Base-by-base conservation (phyloP, 768 basidiomycete genomes). In the Podaxis sp. region DNA sequence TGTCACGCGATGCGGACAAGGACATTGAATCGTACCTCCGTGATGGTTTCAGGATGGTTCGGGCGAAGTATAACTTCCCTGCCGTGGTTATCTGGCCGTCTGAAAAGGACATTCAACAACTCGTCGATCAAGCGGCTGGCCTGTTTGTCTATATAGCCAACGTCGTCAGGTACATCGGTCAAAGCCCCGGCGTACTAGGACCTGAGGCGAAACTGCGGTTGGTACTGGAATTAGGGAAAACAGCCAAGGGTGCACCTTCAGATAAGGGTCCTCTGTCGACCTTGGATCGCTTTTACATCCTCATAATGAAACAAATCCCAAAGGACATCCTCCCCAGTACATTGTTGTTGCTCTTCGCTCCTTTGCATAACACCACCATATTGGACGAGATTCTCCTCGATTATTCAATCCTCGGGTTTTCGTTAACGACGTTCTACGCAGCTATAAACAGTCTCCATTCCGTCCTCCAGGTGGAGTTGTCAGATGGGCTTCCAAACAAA, bases 1-100 rank as follows among this genome's bases (percentile, higher is more conserved):
- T 61, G 12, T 58, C 65, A 12, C 22, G 58, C 3, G 46, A 64
- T n/a, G 64, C 67, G 0, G 59, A 66, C 24, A 15, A 46, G 3
- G 69, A 72, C n/a, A 68, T 72, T 12, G 55, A 55, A 27, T 57
- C n/a, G 19, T 70, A 64, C 63, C 59, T 71, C 11, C 49, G 41
- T 1, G 49, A 51, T 24, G 49, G 61, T 3, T 67, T 69, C 56
- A n/a, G 22, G 13, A 36, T 9, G n/a, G 66, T 66, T 29, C 65
- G 49, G 1, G 46, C 29, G 0, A 47, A 58, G n/a, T 19, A 62
- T 2, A 22, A 50, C 5, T 49, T 68, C 25, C 58, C 41, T 11
- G 2, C 24, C 7, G 25, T 15, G 6, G 17, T 41, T 1, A 6
- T 29, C 4, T 60, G 59, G 59, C 59, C 59, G 7, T 29, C 59